Evolutionary conservation across 1,284 basidiomycete genomes (phyloP).

Genomic region (Rhodotorula mucilaginosa): DNA sequence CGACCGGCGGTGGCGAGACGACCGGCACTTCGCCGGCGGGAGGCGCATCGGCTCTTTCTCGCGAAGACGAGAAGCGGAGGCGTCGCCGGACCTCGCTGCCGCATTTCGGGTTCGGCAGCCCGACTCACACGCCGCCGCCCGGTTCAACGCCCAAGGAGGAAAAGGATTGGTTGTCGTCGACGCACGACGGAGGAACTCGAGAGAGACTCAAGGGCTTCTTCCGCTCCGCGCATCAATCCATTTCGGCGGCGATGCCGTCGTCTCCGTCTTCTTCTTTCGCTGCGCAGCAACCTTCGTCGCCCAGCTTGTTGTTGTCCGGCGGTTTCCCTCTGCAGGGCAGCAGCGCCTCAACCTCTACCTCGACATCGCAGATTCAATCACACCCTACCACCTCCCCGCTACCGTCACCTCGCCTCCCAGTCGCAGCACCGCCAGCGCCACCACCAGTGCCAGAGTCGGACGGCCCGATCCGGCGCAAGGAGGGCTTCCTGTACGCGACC

Average conservation of each 20-base stretch:
- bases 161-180: background rate
- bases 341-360: too few relatives aligned
- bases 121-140: background rate
- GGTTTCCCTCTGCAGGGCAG: too few relatives aligned
- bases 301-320: background rate
- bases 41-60: background rate
- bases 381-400: background rate
- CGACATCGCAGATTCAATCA: too few relatives aligned
- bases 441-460: background rate
- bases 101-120: slow-evolving; percentile 10
- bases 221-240: slow-evolving; percentile 13
- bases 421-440: background rate
- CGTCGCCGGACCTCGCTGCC: slow-evolving; percentile 24
- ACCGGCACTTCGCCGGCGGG: background rate
- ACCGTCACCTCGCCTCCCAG: background rate
- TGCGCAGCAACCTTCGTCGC: background rate
- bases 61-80: background rate
- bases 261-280: slow-evolving; percentile 12
- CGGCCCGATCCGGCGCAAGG: slow-evolving; percentile 21
- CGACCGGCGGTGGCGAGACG: background rate
- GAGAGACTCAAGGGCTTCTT: slow-evolving; percentile 34
- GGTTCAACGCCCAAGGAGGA: background rate
- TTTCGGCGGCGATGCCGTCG: slow-evolving; percentile 17
- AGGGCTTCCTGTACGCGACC: slow-evolving; percentile 40
- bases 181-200: slow-evolving; percentile 2